Evolutionary conservation across 2,329 filamentous ascomycete genomes (phyloP).

Genomic region (Claviceps humidiphila): DNA sequence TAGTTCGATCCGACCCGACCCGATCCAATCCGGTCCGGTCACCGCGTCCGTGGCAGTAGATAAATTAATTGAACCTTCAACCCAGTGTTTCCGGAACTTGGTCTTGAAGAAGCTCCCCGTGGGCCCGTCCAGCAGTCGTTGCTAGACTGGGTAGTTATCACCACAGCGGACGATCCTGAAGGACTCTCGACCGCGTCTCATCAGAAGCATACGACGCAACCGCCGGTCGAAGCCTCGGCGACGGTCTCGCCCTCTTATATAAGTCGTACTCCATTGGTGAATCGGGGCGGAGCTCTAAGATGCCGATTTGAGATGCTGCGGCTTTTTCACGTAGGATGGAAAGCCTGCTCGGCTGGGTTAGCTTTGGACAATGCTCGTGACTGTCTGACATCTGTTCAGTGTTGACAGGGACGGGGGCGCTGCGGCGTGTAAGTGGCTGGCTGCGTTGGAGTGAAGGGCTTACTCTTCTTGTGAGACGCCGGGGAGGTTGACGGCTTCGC

Average conservation of each 20-base stretch:
- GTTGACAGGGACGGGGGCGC: too few species aligned
- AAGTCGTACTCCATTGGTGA: slow-evolving; percentile 3
- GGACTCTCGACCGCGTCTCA: neutral
- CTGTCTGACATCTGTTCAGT: too few species aligned
- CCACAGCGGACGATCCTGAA: neutral
- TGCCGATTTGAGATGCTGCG: slow-evolving; percentile 33
- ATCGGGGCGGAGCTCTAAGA: slow-evolving; percentile 20
- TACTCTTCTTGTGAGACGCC: slow-evolving; percentile 48
- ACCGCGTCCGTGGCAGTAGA: too few species aligned
- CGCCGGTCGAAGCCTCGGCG: slow-evolving; percentile 3
- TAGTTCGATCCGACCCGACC: too few species aligned
- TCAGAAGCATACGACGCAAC: neutral
- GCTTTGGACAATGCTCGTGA: neutral
- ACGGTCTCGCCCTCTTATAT: slow-evolving; percentile 6
- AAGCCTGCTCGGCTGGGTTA: slow-evolving; percentile 22
- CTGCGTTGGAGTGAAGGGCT: slow-evolving; percentile 11
- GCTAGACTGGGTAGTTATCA: neutral
- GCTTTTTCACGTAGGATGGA: slow-evolving; percentile 38
- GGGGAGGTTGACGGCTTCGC: slow-evolving; percentile 37
- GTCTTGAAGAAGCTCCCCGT: too few species aligned
- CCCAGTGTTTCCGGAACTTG: too few species aligned
- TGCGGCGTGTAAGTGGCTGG: too few species aligned
- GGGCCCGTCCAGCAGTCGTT: too few species aligned
- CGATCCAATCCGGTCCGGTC: too few species aligned
- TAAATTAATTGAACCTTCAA: too few species aligned